These are phyloP conservation scores for Graphiopsis chlorocephala DNA, from an alignment of 2,329 filamentous ascomycete species.

Conservation along the genomic window DNA sequence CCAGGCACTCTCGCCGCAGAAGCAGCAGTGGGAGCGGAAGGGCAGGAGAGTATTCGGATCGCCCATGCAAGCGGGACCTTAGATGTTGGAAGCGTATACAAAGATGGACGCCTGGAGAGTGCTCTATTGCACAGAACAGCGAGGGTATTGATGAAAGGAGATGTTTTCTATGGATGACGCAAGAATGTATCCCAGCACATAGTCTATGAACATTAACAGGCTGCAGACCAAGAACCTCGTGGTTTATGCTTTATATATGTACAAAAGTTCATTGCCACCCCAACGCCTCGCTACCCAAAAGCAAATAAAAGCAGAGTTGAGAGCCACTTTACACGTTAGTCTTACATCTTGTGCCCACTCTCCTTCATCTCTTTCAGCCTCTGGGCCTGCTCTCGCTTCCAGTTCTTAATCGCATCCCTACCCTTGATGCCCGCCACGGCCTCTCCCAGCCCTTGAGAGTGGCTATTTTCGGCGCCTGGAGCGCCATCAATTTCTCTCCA, in stretches of 20 bases:
- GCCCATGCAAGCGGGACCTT: conserved; percentile 30
- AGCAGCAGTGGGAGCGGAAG: conserved; percentile 20
- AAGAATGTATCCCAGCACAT: background rate
- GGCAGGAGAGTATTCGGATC: conserved; percentile 25
- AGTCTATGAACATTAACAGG: background rate
- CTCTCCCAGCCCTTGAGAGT: conserved; percentile 24
- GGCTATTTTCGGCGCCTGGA: conserved; percentile 3
- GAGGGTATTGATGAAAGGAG: conserved; percentile 31
- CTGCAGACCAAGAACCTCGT: background rate
- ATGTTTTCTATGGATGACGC: conserved; percentile 26
- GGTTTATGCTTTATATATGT: conserved; percentile 4
- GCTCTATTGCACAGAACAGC: conserved; percentile 31
- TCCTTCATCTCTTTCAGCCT: conserved; percentile 2
- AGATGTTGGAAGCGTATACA: conserved; percentile 29
- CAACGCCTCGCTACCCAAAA: conserved; percentile 16
- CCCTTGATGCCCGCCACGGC: conserved; percentile 28
- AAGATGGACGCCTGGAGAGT: conserved; percentile 27
- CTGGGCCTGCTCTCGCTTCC: conserved; percentile 13
- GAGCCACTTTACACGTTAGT: background rate
- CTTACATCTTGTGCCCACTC: conserved; percentile 3
- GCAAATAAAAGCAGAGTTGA: conserved; percentile 10
- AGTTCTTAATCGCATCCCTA: conserved; percentile 24
- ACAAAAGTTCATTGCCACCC: conserved; percentile 1
- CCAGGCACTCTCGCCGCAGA: conserved; percentile 27
- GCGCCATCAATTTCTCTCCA: conserved; percentile 30